A percentile compares a stretch with the other conserved stretches of the same genome.
Conservation (phyloP, 108 stramenopile species). For the Conticribra weissflogii region DNA sequence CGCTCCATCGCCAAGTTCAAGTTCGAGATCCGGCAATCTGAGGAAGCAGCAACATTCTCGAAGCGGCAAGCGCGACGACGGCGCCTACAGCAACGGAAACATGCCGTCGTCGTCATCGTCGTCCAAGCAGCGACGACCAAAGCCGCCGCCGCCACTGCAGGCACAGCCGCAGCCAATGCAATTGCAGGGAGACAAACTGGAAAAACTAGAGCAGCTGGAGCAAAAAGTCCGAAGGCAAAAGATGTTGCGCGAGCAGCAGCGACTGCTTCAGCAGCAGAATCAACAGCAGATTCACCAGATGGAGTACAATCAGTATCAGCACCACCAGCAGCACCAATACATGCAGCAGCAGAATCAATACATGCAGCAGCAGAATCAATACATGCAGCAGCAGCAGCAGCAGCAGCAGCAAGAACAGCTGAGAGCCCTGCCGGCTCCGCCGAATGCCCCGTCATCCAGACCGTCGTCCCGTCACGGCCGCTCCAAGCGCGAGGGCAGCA, state of each 20-base stretch:
- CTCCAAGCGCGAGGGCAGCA: not conserved
- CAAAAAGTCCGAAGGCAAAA: not conserved
- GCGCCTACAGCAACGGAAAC: too few relatives aligned
- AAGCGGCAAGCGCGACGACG: too few relatives aligned
- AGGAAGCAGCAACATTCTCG: too few relatives aligned
- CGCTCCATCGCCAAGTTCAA: too few relatives aligned
- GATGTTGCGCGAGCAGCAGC: not conserved
- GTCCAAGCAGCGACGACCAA: too few relatives aligned
- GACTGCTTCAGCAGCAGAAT: not conserved
- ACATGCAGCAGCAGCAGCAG: not conserved
- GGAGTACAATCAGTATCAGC: not conserved
- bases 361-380: not conserved
- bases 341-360: not conserved
- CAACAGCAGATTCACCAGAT: not conserved
- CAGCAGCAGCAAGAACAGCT: not conserved
- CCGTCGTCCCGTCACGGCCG: not conserved
- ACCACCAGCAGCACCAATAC: not conserved
- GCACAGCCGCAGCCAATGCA: too few relatives aligned
- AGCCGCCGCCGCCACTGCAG: too few relatives aligned
- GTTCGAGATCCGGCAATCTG: too few relatives aligned
- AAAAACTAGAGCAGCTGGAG: not conserved
- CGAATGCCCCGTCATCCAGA: too few relatives aligned
- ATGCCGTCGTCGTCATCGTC: too few relatives aligned
- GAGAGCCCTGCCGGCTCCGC: not conserved
- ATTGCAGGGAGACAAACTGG: too few relatives aligned